These are phyloP conservation scores for Monosporascus ibericus DNA, from an alignment of 2,329 filamentous ascomycete genomes.

Conservation along the genomic window DNA sequence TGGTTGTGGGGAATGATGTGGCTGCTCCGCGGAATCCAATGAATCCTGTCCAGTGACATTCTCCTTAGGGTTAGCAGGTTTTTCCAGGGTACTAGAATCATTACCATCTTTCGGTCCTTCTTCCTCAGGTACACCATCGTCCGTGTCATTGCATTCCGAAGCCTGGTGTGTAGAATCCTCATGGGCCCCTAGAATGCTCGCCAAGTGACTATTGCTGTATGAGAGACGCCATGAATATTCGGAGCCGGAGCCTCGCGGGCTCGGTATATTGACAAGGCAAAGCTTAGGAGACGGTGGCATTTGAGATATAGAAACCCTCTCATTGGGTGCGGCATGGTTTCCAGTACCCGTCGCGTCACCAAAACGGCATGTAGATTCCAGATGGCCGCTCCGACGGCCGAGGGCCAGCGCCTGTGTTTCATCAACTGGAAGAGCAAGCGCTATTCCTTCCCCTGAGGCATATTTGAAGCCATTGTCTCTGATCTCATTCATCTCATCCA, in stretches of 20 bases:
- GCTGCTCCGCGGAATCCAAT: background rate
- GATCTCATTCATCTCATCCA: conserved; percentile 17
- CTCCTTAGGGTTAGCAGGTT: background rate
- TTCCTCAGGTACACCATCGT: background rate
- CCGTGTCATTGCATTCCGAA: conserved; percentile 7
- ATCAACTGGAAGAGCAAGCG: conserved; percentile 4
- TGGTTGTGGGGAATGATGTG: background rate
- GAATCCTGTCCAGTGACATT: background rate
- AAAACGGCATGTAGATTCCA: conserved; percentile 5
- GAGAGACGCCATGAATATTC: conserved; percentile 23
- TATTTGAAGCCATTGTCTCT: conserved; percentile 3
- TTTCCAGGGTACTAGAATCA: background rate
- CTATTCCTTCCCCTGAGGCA: conserved; percentile 2
- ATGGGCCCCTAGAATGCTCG: conserved; percentile 14
- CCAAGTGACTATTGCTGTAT: conserved; percentile 19
- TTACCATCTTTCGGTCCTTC: background rate
- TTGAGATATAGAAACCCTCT: conserved; percentile 9
- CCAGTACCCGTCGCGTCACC: conserved; percentile 6
- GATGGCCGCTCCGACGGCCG: conserved; percentile 12
- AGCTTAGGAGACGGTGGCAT: conserved; percentile 17
- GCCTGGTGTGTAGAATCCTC: conserved; percentile 5
- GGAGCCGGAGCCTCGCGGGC: conserved; percentile 17
- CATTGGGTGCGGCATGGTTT: conserved; percentile 4
- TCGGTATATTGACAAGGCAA: conserved; percentile 14
- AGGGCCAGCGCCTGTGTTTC: conserved; percentile 4